Base-by-base conservation (phyloP, 1,284 basidiomycete genomes). In the Cystobasidium sp. region DNA sequence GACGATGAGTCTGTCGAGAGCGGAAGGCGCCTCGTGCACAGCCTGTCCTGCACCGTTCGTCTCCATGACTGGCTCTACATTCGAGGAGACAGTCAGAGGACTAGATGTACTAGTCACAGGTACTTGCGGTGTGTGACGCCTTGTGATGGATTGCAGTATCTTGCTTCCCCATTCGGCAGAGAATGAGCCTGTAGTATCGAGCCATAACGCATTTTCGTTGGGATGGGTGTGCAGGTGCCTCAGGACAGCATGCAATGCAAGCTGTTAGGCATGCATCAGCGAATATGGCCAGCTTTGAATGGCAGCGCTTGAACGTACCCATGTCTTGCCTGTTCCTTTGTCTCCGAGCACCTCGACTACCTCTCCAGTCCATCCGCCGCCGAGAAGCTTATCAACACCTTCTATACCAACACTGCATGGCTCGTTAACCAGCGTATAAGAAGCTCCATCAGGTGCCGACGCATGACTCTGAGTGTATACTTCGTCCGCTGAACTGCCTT, bases 1-100 rank as follows among this genome's bases (percentile, higher is more conserved):
- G 24, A 73, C 63, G 14, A 73, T 73, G 6, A 73, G 52, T 24
- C 70, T n/a, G 22, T 73, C 70, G n/a, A 73, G 70, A 1, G 53
- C 52, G 20, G 31, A 39, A 9, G 61, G 31, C 16, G 47, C 10
- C 14, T 67, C 31, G 5, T 31, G 31, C 31, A 31, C 31, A 31
- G 31, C 31, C 31, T 31, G 31, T 31, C 31, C 31, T 1, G 5
- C 31, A 1, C 5, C 31, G 5, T 31, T 5, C 5, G 31, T 20
- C n/a, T 10, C n/a, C 39, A 0, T 67, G 7, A 3, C 16, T 18
- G 37, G 7, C 18, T 14, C 39, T 59, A 4, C 12, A 31, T 37
- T 4, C 2, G 7, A 51, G 18, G 20, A 9, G 8, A 20, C 0
- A 31, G 3, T 3, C 16, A 10, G 18, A 10, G 46, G 31, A 31